A percentile compares a stretch with the other conserved stretches of the same genome.
Evolutionary conservation across 176 grass and related monocot species (phyloP).

Genomic region (Avena sativa): DNA sequence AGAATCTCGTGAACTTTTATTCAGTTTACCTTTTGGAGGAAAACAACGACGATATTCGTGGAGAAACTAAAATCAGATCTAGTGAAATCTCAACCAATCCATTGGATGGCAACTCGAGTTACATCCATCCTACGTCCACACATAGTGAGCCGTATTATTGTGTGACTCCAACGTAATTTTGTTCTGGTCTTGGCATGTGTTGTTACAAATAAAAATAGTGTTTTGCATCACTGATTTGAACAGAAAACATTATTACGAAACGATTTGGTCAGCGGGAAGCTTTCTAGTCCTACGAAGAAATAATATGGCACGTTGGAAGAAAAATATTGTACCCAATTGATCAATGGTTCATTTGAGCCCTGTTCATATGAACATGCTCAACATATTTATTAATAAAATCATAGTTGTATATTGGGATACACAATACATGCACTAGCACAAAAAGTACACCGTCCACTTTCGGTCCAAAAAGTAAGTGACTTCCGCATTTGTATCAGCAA

Average conservation of each 20-base stretch:
- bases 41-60: background rate
- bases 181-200: background rate
- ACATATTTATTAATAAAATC: background rate
- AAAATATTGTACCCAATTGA: background rate
- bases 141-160: background rate
- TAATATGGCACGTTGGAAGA: background rate
- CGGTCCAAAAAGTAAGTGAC: no score
- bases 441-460: background rate
- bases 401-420: background rate
- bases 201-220: background rate
- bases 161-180: background rate
- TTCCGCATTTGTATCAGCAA: no score
- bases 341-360: background rate
- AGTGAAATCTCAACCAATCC: background rate
- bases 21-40: background rate
- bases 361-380: background rate
- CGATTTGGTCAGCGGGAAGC: background rate
- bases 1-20: constrained; percentile 4
- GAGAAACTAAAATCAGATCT: background rate
- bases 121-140: background rate
- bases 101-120: background rate
- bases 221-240: background rate
- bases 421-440: background rate
- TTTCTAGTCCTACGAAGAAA: background rate
- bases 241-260: background rate